phyloP scores from a whole-genome alignment of 371 early-diverging fungal species.

The Mycotypha africana region DNA sequence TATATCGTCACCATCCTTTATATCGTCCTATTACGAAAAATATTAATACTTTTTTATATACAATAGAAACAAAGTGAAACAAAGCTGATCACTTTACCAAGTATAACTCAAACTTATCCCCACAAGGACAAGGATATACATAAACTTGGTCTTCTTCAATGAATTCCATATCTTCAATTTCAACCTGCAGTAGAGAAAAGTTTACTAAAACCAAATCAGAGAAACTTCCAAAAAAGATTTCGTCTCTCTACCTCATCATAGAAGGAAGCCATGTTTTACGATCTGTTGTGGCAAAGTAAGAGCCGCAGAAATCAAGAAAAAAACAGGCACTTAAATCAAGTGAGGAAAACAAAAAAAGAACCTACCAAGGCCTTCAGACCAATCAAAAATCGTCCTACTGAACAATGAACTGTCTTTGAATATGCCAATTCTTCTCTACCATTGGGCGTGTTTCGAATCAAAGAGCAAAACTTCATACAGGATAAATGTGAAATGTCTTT shows the following conservation, averaged over 20 bases:
- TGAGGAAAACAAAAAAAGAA: too few species aligned
- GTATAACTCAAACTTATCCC: conserved; percentile 96
- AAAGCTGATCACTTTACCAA: conserved; percentile 50
- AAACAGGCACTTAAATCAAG: too few species aligned
- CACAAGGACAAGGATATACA: conserved; percentile 99
- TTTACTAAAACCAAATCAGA: background rate
- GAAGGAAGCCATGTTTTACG: conserved; percentile 20
- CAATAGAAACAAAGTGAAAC: too few species aligned
- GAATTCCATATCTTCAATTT: conserved; percentile 97
- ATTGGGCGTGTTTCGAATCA: too few species aligned
- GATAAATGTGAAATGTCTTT: too few species aligned
- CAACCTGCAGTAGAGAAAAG: conserved; percentile 42
- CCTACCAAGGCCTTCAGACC: too few species aligned
- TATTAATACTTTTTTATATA: background rate
- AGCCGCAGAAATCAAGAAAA: background rate
- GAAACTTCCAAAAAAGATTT: too few species aligned
- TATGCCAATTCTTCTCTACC: too few species aligned
- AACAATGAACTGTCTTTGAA: too few species aligned
- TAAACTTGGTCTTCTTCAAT: conserved; percentile 81
- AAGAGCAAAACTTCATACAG: too few species aligned
- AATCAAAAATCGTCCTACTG: too few species aligned
- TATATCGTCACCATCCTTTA: conserved; percentile 91
- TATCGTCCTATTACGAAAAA: conserved; percentile 61
- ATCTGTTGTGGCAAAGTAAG: too few species aligned
- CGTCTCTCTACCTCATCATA: conserved; percentile 29